A percentile compares a stretch with the other conserved stretches of the same genome.
Conservation (phyloP, 2,329 filamentous ascomycete species). For the Dendrostoma leiphaemia region DNA sequence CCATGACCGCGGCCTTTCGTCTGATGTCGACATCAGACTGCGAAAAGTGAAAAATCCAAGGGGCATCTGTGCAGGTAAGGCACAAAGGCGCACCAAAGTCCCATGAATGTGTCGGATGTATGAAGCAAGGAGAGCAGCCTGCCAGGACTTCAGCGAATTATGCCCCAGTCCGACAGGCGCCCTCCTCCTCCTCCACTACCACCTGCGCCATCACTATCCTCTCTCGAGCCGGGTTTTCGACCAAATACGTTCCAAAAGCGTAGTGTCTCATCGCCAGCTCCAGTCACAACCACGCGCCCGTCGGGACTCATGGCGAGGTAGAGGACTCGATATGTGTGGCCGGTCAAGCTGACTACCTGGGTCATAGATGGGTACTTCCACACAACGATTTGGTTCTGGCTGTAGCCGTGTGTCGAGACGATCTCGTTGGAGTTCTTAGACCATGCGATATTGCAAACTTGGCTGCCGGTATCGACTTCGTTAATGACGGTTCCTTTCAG, state of each 20-base stretch:
- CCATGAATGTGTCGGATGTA: not conserved
- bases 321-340: slow-evolving; percentile 93
- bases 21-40: not conserved
- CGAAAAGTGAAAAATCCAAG: not conserved
- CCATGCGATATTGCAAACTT: slow-evolving; percentile 99
- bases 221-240: slow-evolving; percentile 69
- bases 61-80: not conserved
- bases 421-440: slow-evolving; percentile 97
- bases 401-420: slow-evolving; percentile 94
- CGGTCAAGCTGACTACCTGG: slow-evolving; percentile 90
- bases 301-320: slow-evolving; percentile 98
- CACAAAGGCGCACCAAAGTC: not conserved
- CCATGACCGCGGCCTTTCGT: not conserved
- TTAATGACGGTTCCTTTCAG: slow-evolving; percentile 76
- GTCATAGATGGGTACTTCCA: slow-evolving; percentile 99
- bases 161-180: slow-evolving; percentile 74
- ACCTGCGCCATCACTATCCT: slow-evolving; percentile 67
- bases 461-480: slow-evolving; percentile 93
- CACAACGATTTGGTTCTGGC: slow-evolving; percentile 96
- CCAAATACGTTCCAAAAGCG: slow-evolving; percentile 97
- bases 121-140: not conserved
- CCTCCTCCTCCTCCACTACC: too few relatives aligned
- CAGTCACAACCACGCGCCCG: slow-evolving; percentile 89
- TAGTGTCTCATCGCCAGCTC: slow-evolving; percentile 92
- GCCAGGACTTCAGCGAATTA: slow-evolving; percentile 60